Conservation (phyloP, 2,329 filamentous ascomycete genomes). For the Aspergillus neoniger region DNA sequence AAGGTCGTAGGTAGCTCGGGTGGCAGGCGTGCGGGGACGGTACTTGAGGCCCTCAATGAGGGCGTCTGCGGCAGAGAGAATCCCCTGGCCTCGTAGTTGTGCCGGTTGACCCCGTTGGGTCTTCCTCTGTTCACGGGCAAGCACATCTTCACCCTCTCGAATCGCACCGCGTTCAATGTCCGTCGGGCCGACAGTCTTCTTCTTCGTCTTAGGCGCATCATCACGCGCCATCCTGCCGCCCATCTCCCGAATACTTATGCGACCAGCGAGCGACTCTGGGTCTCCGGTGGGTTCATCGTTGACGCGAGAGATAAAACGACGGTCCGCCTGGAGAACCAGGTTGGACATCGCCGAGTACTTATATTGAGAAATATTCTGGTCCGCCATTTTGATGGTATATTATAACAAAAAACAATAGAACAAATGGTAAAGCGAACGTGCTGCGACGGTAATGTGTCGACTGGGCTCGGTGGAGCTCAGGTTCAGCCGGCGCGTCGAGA, state of each 20-base stretch:
- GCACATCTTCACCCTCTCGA: conserved; percentile 78
- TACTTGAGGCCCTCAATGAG: conserved; percentile 90
- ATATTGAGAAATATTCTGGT: conserved; percentile 82
- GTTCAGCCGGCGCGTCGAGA: conserved; percentile 37
- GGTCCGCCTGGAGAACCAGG: conserved; percentile 99
- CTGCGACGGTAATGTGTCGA: conserved; percentile 30
- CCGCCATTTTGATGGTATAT: conserved; percentile 62
- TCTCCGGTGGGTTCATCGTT: conserved; percentile 96
- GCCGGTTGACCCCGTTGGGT: conserved; percentile 73
- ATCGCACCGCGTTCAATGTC: conserved; percentile 74
- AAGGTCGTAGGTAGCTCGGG: conserved; percentile 88
- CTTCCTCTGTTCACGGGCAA: conserved; percentile 83
- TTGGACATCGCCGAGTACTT: conserved; percentile 99
- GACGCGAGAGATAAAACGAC: conserved; percentile 88
- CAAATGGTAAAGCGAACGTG: conserved; percentile 26
- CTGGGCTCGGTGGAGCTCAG: conserved; percentile 36
- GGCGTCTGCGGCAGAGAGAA: conserved; percentile 80
- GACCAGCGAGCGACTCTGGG: conserved; percentile 92
- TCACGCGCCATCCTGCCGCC: conserved; percentile 80
- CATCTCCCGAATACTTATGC: conserved; percentile 94
- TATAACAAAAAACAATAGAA: conserved; percentile 22
- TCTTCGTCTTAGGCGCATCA: conserved; percentile 77
- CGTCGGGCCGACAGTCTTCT: conserved; percentile 63
- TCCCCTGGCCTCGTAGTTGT: conserved; percentile 71
- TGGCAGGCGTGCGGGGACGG: conserved; percentile 85